These are phyloP conservation scores for Arthrobotrys sinensis DNA, from an alignment of 2,329 filamentous ascomycete species.

Conservation along the genomic window DNA sequence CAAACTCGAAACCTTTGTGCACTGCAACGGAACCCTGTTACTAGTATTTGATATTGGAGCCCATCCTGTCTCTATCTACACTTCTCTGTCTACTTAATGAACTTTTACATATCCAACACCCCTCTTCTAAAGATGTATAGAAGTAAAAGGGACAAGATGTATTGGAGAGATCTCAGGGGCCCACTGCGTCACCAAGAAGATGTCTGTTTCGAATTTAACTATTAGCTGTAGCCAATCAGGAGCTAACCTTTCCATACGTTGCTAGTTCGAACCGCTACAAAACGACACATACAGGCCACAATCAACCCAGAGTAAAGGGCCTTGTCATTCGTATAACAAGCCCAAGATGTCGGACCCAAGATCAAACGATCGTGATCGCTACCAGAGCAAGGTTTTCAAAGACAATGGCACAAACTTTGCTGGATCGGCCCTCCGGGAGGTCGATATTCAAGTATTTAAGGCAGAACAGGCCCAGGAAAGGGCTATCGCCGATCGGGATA, in stretches of 20 bases:
- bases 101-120: constrained; percentile 2
- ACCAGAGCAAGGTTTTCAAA: constrained; percentile 47
- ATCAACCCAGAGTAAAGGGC: constrained; percentile 19
- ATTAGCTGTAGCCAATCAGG: neutral
- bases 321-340: constrained; percentile 15
- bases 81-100: neutral
- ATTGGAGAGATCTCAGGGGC: constrained; percentile 43
- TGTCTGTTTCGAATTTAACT: constrained; percentile 38
- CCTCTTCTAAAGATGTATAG: constrained; percentile 33
- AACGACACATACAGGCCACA: constrained; percentile 4
- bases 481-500: constrained; percentile 35
- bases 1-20: neutral
- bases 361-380: constrained; percentile 32
- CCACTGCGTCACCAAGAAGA: constrained; percentile 49
- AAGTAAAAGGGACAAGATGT: constrained; percentile 46
- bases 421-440: constrained; percentile 28
- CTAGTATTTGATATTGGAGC: constrained; percentile 7
- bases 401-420: constrained; percentile 34
- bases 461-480: constrained; percentile 30
- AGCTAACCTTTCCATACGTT: constrained; percentile 27
- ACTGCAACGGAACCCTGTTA: neutral
- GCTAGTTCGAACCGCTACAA: constrained; percentile 25
- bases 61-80: neutral
- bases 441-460: constrained; percentile 45
- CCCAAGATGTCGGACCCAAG: constrained; percentile 41